Base-by-base conservation (phyloP, 129 eudicot species). In the Gnaphalium uliginosum region DNA sequence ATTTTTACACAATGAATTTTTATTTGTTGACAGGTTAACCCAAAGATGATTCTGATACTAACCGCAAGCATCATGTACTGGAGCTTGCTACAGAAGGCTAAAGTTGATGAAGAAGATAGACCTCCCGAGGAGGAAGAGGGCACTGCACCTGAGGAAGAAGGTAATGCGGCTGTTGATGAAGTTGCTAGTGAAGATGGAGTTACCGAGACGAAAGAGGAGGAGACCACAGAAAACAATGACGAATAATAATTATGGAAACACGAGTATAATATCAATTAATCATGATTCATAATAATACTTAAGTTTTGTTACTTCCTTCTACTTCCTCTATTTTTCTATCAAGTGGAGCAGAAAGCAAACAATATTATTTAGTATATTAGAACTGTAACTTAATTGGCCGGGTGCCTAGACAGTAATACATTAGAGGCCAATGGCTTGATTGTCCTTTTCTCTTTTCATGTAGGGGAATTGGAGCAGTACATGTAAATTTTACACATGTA, bases 41-140 rank as follows among this genome's bases (percentile, higher is more conserved):
- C 88, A 73, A 92, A 92, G 85, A 92, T 92, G 98, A 89, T 92
- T 54, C 86, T 92, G 5, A 86, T 83, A 60, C 75, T 92, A 72
- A 86, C 94, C 56, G 96, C 98, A 72, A 87, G 98, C 86, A 92
- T 92, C 41, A 92, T 92, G 98, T 92, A 92, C 77, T 92, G 98
- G 98, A 87, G 96, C 82, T 81, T 92, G 72, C 85, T 84, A 73
- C 85, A 84, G 37, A 86, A 84, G 79, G 79, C 77, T 46, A 86
- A 75, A 33, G 79, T 32, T 39, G 51, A 73, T 27, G 83, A 75
- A 71, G 84, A 75, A 37, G 71, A 62, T 60, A 66, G 69, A 56
- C 66, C 84, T 22, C 75, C 79, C 8, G 85, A 83, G 14, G 86
- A 64, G 22, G 83, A 61, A 71, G 77, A 7, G 15, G 72, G 24